Evolutionary conservation across 352 stramenopile species (phyloP).

Genomic region (Phytophthora megakarya): DNA sequence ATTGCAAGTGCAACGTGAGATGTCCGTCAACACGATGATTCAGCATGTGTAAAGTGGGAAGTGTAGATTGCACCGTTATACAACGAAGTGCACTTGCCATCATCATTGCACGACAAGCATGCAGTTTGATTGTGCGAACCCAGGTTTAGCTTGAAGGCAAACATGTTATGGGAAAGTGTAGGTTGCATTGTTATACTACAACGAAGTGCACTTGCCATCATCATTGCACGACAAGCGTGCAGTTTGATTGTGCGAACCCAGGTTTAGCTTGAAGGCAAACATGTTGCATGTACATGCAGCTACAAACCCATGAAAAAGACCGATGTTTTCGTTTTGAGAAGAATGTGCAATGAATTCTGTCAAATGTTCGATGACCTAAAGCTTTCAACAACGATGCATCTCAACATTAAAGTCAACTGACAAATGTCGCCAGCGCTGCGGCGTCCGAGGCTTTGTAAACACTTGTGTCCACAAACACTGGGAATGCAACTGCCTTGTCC

Average conservation of each 20-base stretch:
- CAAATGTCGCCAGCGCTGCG: conserved; percentile 33
- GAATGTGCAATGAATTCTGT: no score
- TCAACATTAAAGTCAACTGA: conserved; percentile 14
- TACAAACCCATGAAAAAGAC: no score
- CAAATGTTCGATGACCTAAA: neutral
- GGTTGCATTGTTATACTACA: neutral
- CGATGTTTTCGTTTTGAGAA: no score
- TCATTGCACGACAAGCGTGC: neutral
- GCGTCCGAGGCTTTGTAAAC: conserved; percentile 50
- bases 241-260: neutral
- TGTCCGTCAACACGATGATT: conserved; percentile 20
- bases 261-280: neutral
- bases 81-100: neutral
- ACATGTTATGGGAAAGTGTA: neutral
- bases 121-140: conserved; percentile 1
- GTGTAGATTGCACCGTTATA: conserved; percentile 4
- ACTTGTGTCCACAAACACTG: conserved; percentile 57
- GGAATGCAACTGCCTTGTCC: conserved; percentile 50
- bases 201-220: neutral
- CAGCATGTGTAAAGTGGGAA: neutral
- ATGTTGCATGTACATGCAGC: no score
- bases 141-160: neutral
- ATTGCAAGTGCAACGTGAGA: conserved; percentile 19
- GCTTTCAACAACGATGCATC: neutral
- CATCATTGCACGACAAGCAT: neutral